Evolutionary conservation across 768 basidiomycete species (phyloP), one percentile per base, ranked within the genome.

Genomic region (Stropharia rugosoannulata): DNA sequence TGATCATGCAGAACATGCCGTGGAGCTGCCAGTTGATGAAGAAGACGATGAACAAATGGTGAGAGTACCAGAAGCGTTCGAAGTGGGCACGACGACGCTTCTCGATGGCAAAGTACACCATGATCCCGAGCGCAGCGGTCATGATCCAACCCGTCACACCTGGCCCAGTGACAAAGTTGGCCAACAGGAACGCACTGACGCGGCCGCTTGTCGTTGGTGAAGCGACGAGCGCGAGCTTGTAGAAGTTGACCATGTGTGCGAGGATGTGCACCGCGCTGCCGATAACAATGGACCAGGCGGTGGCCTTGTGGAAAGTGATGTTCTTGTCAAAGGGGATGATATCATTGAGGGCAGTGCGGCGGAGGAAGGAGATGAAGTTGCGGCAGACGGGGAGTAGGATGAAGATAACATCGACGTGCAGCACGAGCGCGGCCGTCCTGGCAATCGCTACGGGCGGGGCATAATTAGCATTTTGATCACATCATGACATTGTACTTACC

Each of bases 1-100:
- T 75, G 75, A 95, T 93, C 91, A 95, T 93, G 75, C 93, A 95
- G 83, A 93, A 95, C 90, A 95, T 89, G 51, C 94, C 94, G 66
- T 95, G 95, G 29, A 96, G 76, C 69, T 98, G 95, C 95, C 95
- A 97, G 67, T 79, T 76, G 69, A 93, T 81, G 79, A 98, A 97
- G 83, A 96, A 96, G 55, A 91, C 68, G 65, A 96, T 83, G 77
- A 95, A 96, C 58, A 97, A 78, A 69, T 97, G 90, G 67, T 92
- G 86, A 8, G 84, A 80, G 70, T 93, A 93, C 89, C 90, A 94
- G 77, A 95, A 95, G 66, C 80, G 74, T 74, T 98, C 94, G 62
- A 95, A 98, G 62, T 86, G 82, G 11, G 83, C 81, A 54, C 85
- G 80, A 49, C 87, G 83, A 29, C 81, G 75, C 75, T 90, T 95